A percentile compares a stretch with the other conserved stretches of the same genome.
phyloP scores from a whole-genome alignment of 768 basidiomycete species.

The Mycena sanguinolenta region DNA sequence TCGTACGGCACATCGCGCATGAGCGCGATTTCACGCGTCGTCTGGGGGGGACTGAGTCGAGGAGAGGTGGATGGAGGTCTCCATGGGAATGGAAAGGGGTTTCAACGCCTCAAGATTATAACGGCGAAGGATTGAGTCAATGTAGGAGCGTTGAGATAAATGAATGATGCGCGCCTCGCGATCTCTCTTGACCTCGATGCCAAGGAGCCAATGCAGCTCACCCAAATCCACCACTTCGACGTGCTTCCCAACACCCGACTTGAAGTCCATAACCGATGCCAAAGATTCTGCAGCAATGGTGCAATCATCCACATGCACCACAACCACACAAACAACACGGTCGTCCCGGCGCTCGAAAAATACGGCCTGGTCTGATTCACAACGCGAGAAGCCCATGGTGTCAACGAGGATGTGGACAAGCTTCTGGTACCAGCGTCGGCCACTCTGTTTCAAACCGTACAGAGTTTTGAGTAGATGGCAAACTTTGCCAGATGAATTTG shows the following conservation, averaged over 20 bases:
- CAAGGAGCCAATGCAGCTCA: not conserved
- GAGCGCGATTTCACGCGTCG: no score
- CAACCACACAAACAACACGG: not conserved
- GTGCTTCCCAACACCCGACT: not conserved
- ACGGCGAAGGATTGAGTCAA: not conserved
- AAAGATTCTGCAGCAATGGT: not conserved
- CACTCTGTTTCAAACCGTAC: constrained; percentile 13
- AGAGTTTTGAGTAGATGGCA: constrained; percentile 3
- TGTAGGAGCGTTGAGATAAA: not conserved
- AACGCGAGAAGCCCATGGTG: not conserved
- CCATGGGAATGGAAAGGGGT: constrained; percentile 8
- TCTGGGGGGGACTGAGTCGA: not conserved
- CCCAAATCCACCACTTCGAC: constrained; percentile 4
- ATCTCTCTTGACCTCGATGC: constrained; percentile 6
- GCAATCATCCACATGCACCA: constrained; percentile 6
- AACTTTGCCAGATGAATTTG: not conserved
- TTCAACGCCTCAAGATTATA: not conserved
- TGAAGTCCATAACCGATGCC: not conserved
- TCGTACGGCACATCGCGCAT: no score
- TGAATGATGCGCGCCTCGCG: not conserved
- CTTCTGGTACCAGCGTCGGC: constrained; percentile 1
- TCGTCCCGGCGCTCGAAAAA: not conserved
- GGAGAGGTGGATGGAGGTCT: not conserved
- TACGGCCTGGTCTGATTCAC: constrained; percentile 1
- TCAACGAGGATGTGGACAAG: not conserved